Base-by-base conservation (phyloP, 306 rosid species). In the Casuarina cunninghamiana region DNA sequence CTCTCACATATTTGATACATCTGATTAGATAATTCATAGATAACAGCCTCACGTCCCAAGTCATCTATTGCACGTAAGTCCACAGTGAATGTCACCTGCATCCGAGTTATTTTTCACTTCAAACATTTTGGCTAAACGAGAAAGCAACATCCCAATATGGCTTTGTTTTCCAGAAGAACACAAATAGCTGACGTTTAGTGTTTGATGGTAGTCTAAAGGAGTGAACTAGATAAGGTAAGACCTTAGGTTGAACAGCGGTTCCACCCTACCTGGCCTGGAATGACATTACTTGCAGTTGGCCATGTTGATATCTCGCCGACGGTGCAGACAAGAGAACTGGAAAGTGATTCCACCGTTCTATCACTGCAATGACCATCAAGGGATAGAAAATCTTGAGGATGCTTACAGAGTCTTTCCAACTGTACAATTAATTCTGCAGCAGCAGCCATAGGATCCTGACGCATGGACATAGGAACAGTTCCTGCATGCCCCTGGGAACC, bases 201-300 rank as follows among this genome's bases (percentile, higher is more conserved):
- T 26, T 26, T 26, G 32, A 26, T 26, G 32, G 0, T 26, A 1
- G 32, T 26, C 32, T 26, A 26, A 26, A 26, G 32, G 32, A 26
- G 32, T 26, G 32, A 26, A 26, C 32, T 60, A 78, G 75, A 78
- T 77, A 79, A 81, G 81, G 76, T 57, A 26, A 26, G 32, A 26
- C 32, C 32, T 0, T 26, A 26, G 32, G 32, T 26, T 26, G 32
- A 26, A 26, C 32, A 26, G 32, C 32, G 32, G 32, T 26, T 26
- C 32, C 32, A 26, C 72, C 95, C 88, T 95, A 86, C 97, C 98
- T 95, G 92, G 86, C 98, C 97, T 55, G 97, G 97, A 85, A 95
- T 92, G 79, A 95, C 98, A 83, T 95, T 95, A 73, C 97, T 95
- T 82, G 98, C 97, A 86, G 97, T 95, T 17, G 98, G 98, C 98